These are phyloP conservation scores for Neonothopanus nambi DNA, from an alignment of 1,284 basidiomycete genomes.

Conservation along the genomic window DNA sequence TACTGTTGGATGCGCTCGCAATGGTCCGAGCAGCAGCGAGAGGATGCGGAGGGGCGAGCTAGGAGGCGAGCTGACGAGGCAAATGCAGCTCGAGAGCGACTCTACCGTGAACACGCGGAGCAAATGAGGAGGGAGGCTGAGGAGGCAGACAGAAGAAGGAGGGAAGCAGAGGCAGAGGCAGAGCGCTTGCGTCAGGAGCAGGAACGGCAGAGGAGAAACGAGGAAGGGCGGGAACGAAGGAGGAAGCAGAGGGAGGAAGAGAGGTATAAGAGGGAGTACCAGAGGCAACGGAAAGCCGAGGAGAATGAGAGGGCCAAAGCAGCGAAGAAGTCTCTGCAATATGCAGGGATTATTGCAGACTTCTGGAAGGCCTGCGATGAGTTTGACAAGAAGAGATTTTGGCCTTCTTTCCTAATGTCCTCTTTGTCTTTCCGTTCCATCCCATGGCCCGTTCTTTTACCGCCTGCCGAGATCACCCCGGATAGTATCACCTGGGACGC, in stretches of 20 bases:
- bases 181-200: not conserved
- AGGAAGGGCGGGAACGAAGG: not conserved
- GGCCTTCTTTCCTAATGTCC: not conserved
- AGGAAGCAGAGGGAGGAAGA: not conserved
- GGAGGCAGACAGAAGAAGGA: not conserved
- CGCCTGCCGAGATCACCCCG: not conserved
- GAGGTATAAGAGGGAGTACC: not conserved
- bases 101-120: not conserved
- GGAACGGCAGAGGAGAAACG: not conserved
- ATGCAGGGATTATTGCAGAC: not conserved
- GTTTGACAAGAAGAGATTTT: constrained; percentile 5
- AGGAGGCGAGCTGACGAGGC: not conserved
- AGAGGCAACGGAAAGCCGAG: not conserved
- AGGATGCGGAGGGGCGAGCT: not conserved
- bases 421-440: constrained; percentile 4
- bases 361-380: not conserved
- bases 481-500: not conserved
- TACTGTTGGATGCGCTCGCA: not conserved
- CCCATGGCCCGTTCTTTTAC: constrained; percentile 2
- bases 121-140: not conserved
- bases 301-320: constrained; percentile 1
- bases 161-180: not conserved
- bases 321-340: not conserved
- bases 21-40: not conserved
- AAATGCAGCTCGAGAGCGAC: not conserved